Evolutionary conservation across 2,329 filamentous ascomycete species (phyloP).

Genomic region (Rutstroemia sp.): DNA sequence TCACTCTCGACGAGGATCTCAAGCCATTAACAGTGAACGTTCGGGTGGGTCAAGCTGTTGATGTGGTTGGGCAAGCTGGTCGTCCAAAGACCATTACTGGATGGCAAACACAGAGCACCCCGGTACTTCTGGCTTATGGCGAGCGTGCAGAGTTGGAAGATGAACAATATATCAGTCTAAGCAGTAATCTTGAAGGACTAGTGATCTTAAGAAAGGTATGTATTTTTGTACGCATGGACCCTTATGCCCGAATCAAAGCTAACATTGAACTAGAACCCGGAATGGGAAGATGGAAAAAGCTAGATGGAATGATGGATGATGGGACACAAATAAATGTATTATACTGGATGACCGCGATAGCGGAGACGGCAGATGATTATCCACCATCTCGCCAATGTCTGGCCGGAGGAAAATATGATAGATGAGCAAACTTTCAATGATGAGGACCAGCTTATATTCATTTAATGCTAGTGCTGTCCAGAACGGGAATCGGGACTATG

Average conservation of each 20-base stretch:
- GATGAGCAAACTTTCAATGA: constrained; percentile 16
- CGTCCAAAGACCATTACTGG: constrained; percentile 98
- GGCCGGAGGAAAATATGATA: constrained; percentile 23
- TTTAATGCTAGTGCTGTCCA: too few species aligned
- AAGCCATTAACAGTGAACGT: constrained; percentile 94
- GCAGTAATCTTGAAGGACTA: constrained; percentile 84
- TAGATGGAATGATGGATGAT: constrained; percentile 15
- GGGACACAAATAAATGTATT: constrained; percentile 29
- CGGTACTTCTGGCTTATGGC: constrained; percentile 86
- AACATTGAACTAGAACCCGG: constrained; percentile 39
- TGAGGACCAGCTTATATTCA: background rate
- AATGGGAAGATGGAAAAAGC: constrained; percentile 45
- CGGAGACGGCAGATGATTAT: constrained; percentile 19
- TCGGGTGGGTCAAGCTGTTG: constrained; percentile 93
- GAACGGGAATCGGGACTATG: too few species aligned
- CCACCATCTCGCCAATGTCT: constrained; percentile 10
- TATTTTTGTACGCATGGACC: background rate
- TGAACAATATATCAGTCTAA: constrained; percentile 91
- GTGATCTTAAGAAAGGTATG: constrained; percentile 95
- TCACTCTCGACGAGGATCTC: constrained; percentile 91
- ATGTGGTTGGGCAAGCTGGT: constrained; percentile 94
- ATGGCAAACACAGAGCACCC: constrained; percentile 99
- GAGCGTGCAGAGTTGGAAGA: constrained; percentile 96
- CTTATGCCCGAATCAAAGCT: background rate
- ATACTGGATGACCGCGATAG: constrained; percentile 17